phyloP scores from a whole-genome alignment of 1,284 basidiomycete genomes.

The Pascua guehoae region DNA sequence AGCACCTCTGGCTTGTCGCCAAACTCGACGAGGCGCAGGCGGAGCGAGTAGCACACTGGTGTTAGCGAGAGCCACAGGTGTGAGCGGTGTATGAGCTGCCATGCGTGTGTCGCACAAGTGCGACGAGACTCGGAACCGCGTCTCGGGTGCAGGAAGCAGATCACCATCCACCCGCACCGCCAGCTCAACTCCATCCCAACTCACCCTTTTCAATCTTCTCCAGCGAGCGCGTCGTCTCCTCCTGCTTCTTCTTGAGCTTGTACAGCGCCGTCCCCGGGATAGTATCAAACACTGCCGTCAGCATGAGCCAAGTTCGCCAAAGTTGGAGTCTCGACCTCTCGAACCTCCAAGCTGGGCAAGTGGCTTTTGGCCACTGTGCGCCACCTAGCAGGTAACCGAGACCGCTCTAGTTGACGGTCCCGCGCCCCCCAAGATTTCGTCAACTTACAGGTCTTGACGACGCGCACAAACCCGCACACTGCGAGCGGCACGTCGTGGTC shows the following conservation, averaged over 20 bases:
- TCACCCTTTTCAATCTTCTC: slow-evolving; percentile 91
- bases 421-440: no score
- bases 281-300: slow-evolving; percentile 34
- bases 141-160: no score
- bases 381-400: no score
- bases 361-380: no score
- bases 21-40: slow-evolving; percentile 46
- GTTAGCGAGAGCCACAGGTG: slow-evolving; percentile 38
- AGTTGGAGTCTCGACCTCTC: background rate
- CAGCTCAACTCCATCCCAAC: slow-evolving; percentile 21
- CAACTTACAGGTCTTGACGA: slow-evolving; percentile 69
- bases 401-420: no score
- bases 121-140: no score
- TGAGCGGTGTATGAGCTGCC: slow-evolving; percentile 8
- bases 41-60: slow-evolving; percentile 47
- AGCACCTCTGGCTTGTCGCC: slow-evolving; percentile 48
- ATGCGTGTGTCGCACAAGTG: background rate
- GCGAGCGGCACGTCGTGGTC: slow-evolving; percentile 65
- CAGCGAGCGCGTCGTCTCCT: slow-evolving; percentile 76
- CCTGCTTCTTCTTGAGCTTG: slow-evolving; percentile 79
- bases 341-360: no score
- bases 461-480: slow-evolving; percentile 72
- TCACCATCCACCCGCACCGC: background rate
- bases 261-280: slow-evolving; percentile 29
- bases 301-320: background rate